Evolutionary conservation across 805 yeast species (phyloP), one percentile per base, ranked within the genome.

Genomic region (Metschnikowia kofuensis): DNA sequence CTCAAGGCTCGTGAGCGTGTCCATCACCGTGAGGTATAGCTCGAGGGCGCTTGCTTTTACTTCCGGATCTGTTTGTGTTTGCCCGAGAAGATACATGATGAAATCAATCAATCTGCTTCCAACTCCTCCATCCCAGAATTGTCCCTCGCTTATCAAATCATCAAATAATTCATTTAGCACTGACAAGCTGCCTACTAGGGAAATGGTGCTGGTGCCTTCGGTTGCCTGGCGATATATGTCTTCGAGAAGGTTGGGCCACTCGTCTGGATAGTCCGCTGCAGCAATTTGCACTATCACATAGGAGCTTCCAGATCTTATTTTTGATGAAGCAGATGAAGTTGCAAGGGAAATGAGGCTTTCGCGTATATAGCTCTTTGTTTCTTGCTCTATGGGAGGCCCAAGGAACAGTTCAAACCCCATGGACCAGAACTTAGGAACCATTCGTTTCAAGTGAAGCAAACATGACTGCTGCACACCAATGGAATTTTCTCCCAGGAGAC

Each of bases 231-330:
- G 60, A 57, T 82, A 83, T 16, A 89, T 59, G 7, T 64, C 64
- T 32, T 66, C 60, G 48, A 87, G 62, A 41, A 91, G 69, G 21
- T 74, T 77, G 0, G 97, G 96, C 98, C 98, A 92, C 62, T 89
- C 96, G 61, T 94, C 98, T 0, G 99, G 99, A 60, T 80, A 92
- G 61, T 92, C 99, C 1, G 84, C 87, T 2, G 87, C 85, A 0
- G 96, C 89, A 13, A 92, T 87, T 59, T 87, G 95, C 6, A 87
- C 87, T 14, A 90, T 79, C 13, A 87, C 84, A 54, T 88, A 84
- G 1, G 91, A 82, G 1, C 87, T 79, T 44, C 87, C 77, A 30
- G 76, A 77, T 50, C 89, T 74, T 13, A 91, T 70, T 57, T 85
- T 87, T 9, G 85, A 71, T 52, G 78, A 77, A 1, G 73, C 67